Base-by-base conservation (phyloP, 2,329 filamentous ascomycete species). In the Juglanconis oblonga region DNA sequence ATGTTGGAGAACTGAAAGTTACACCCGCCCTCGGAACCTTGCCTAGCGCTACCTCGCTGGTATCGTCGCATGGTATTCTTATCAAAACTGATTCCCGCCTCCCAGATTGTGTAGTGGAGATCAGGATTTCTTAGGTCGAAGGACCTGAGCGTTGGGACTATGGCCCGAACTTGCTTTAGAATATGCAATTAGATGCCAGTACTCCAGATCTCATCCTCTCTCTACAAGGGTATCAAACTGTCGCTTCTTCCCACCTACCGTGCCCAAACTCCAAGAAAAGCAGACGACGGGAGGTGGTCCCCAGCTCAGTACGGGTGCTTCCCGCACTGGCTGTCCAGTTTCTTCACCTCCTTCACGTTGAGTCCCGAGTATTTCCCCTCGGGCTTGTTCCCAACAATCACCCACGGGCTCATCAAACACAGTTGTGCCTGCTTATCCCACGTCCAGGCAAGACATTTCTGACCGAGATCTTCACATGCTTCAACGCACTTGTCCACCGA, bases 381-480 rank as follows among this genome's bases (percentile, higher is more conserved):
- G 2, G 64, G 64, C 36, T 66, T 62, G 36, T 76, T 69, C 6
- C 80, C 81, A 2, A 82, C 68, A 44, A 81, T 74, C 55, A 81
- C 69, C 81, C 81, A 84, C 29, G 80, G 79, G 42, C 77, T 79
- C 52, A 71, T 72, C 63, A 76, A 72, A 68, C 81, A 84, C 59
- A 70, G 66, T 64, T 71, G 67, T 29, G 64, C 69, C 33, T 64
- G 66, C 53, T 72, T 70, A 38, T 82, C 76, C 71, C 77, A 83
- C 32, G 76, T 77, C 81, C 81, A 84, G 31, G 81, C 80, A 57
- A 84, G 69, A 62, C 81, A 84, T 61, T 69, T 68, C 33, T 65
- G 67, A n/a, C 69, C 65, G 42, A 72, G 70, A 36, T 69, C 65
- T 31, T 73, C 67, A 70, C 81, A 84, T 44, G 76, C 72, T 14